phyloP scores from a whole-genome alignment of 768 basidiomycete species.

The Leccinum ochraceum region DNA sequence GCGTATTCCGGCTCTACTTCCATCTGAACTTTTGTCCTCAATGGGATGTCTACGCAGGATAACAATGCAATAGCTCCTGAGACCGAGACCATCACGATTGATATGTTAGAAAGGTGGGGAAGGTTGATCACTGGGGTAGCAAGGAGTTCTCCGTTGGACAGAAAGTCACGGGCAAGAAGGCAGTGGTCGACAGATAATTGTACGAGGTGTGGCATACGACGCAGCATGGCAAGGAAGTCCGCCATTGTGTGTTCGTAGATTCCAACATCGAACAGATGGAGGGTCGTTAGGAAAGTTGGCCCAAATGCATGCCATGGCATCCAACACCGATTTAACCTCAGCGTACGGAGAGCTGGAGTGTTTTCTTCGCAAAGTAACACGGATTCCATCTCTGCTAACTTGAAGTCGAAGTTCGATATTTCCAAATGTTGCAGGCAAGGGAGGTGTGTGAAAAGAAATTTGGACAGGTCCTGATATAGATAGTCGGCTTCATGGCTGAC shows the following conservation, averaged over 20 bases:
- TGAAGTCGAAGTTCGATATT: no score
- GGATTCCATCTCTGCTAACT: background rate
- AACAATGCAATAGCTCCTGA: background rate
- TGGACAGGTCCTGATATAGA: background rate
- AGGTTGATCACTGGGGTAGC: background rate
- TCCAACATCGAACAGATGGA: background rate
- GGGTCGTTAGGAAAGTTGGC: background rate
- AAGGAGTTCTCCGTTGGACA: background rate
- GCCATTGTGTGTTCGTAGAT: background rate
- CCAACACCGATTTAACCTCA: background rate
- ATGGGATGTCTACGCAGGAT: background rate
- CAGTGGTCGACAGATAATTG: background rate
- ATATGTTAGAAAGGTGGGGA: background rate
- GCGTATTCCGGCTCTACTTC: background rate
- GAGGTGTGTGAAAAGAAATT: background rate
- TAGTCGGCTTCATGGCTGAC: background rate
- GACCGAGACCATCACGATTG: background rate
- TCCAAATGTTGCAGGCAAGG: no score
- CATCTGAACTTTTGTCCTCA: background rate
- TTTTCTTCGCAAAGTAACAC: background rate
- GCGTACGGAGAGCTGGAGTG: background rate
- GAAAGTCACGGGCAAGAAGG: background rate
- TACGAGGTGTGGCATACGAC: background rate
- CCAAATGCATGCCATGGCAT: background rate
- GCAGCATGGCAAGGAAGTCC: background rate